Evolutionary conservation across 495 filamentous ascomycete genomes (phyloP).

Genomic region (Glutinoglossum americanum): DNA sequence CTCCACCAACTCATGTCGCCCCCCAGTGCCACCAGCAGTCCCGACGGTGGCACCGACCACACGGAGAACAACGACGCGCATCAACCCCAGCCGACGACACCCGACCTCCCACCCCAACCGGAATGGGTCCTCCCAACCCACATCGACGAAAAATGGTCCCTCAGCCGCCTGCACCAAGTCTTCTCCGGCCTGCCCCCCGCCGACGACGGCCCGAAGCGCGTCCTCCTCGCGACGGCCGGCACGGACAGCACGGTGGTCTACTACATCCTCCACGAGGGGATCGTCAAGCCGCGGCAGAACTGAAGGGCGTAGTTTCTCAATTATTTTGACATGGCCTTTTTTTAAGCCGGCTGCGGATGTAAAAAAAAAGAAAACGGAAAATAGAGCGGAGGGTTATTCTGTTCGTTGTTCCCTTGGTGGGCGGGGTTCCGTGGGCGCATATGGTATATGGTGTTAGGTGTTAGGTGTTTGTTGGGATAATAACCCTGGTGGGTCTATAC

Average conservation of each 20-base stretch:
- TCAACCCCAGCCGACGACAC: too few species aligned
- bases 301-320: constrained; percentile 20
- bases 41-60: constrained; percentile 24
- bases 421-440: too few species aligned
- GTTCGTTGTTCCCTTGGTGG: too few species aligned
- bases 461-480: too few species aligned
- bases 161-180: constrained; percentile 50
- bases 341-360: too few species aligned
- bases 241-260: constrained; percentile 88
- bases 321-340: too few species aligned
- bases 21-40: constrained; percentile 20
- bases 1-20: constrained; percentile 24
- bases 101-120: too few species aligned
- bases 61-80: too few species aligned
- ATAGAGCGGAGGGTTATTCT: too few species aligned
- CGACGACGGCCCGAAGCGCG: constrained; percentile 29
- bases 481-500: too few species aligned
- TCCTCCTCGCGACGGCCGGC: constrained; percentile 64
- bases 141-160: constrained; percentile 62
- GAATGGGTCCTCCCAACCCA: constrained; percentile 81
- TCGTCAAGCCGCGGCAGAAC: constrained; percentile 92
- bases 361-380: too few species aligned
- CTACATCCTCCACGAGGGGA: constrained; percentile 85
- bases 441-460: too few species aligned
- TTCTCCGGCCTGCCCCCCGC: constrained; percentile 38